A percentile compares a stretch with the other conserved stretches of the same genome.
phyloP scores from a whole-genome alignment of 139 green algal genomes.

The Micromonas pusilla region DNA sequence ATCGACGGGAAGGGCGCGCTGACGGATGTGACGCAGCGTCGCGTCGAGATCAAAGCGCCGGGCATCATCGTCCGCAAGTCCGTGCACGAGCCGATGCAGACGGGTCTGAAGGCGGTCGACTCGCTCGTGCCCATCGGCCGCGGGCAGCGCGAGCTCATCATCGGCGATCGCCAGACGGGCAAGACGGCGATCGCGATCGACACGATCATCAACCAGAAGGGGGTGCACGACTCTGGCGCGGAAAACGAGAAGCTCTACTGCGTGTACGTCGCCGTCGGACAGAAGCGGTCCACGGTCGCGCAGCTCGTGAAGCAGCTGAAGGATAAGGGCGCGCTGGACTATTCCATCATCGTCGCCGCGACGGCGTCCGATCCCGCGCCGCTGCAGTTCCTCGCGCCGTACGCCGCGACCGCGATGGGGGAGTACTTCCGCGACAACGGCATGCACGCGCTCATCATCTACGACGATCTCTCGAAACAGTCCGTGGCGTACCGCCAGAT shows the following conservation, averaged over 20 bases:
- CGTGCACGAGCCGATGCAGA: slow-evolving; percentile 63
- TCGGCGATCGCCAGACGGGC: slow-evolving; percentile 83
- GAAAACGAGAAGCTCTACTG: slow-evolving; percentile 69
- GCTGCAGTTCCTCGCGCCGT: slow-evolving; percentile 85
- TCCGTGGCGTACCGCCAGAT: slow-evolving; percentile 86
- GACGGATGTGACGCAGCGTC: slow-evolving; percentile 49
- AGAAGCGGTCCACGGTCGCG: slow-evolving; percentile 80
- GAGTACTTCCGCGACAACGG: slow-evolving; percentile 73
- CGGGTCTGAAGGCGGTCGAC: slow-evolving; percentile 73
- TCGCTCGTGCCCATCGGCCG: slow-evolving; percentile 76
- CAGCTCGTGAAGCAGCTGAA: slow-evolving; percentile 69
- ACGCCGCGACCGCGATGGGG: slow-evolving; percentile 76
- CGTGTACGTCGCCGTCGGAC: slow-evolving; percentile 80
- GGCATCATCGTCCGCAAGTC: slow-evolving; percentile 66
- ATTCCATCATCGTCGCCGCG: slow-evolving; percentile 73
- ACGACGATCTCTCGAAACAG: slow-evolving; percentile 87
- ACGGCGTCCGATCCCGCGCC: slow-evolving; percentile 80
- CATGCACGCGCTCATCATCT: slow-evolving; percentile 79
- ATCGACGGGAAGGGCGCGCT: slow-evolving; percentile 80
- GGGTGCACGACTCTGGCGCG: slow-evolving; percentile 19
- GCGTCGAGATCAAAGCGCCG: slow-evolving; percentile 74
- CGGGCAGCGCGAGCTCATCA: slow-evolving; percentile 85
- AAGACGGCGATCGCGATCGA: slow-evolving; percentile 87
- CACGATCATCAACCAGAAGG: slow-evolving; percentile 70
- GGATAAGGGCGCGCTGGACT: slow-evolving; percentile 58